phyloP scores from a whole-genome alignment of 306 rosid genomes.

The Hippophae tibetana region DNA sequence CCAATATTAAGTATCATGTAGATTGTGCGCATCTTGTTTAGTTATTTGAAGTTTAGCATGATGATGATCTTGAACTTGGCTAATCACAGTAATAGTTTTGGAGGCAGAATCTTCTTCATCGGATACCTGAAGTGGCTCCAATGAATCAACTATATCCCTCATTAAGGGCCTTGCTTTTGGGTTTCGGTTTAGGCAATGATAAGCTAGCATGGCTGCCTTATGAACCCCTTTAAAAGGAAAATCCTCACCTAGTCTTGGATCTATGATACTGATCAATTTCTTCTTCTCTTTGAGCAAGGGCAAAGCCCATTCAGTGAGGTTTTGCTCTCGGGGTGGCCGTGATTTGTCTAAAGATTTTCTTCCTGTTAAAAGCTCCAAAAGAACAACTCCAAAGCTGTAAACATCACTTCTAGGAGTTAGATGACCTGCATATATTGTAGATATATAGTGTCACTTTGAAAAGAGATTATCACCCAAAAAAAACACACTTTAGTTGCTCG shows the following conservation, averaged over 20 bases:
- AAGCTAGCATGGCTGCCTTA: conserved; percentile 85
- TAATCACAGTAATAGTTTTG: conserved; percentile 46
- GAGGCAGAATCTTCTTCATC: conserved; percentile 34
- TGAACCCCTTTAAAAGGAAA: conserved; percentile 74
- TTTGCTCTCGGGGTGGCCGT: conserved; percentile 81
- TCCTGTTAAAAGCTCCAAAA: conserved; percentile 79
- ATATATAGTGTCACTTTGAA: not conserved
- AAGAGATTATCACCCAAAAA: not conserved
- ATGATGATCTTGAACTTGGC: conserved; percentile 26
- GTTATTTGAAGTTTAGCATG: conserved; percentile 29
- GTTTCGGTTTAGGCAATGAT: conserved; percentile 87
- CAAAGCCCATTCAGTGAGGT: conserved; percentile 87
- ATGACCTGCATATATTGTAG: conserved; percentile 55
- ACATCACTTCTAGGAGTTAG: conserved; percentile 89
- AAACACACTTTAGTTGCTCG: too few species aligned
- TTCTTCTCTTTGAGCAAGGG: conserved; percentile 91
- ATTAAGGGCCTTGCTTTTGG: conserved; percentile 96
- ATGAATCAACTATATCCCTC: conserved; percentile 90
- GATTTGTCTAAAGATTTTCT: conserved; percentile 81
- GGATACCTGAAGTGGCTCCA: conserved; percentile 72
- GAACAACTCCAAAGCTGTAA: conserved; percentile 91
- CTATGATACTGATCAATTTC: conserved; percentile 56
- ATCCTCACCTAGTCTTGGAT: conserved; percentile 75
- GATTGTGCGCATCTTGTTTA: conserved; percentile 18
- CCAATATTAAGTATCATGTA: conserved; percentile 16